Conservation (phyloP, 2,329 filamentous ascomycete species). For the Thyridium curvatum region DNA sequence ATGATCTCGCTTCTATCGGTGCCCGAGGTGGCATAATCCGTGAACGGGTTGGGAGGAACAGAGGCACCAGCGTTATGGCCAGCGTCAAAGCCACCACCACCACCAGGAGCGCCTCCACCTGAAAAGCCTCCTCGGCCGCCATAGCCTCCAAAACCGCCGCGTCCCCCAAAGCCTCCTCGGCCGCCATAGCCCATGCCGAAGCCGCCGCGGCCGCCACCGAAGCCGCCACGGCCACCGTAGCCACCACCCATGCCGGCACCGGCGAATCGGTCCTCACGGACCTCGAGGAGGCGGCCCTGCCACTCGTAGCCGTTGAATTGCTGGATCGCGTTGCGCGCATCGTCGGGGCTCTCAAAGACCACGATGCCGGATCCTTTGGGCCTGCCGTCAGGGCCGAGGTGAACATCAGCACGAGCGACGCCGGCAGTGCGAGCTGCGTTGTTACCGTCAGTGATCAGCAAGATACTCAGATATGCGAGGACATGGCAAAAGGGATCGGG, state of each 20-base stretch:
- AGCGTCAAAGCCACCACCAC: constrained; percentile 41
- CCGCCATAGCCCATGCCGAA: constrained; percentile 30
- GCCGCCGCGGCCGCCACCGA: constrained; percentile 39
- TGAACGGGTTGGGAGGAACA: constrained; percentile 73
- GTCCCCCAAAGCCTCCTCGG: constrained; percentile 34
- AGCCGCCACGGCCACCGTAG: constrained; percentile 45
- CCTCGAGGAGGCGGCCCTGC: constrained; percentile 89
- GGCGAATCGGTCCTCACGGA: constrained; percentile 93
- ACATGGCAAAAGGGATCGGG: background rate
- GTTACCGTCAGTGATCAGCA: constrained; percentile 8
- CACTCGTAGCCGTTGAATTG: constrained; percentile 99
- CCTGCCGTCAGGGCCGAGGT: constrained; percentile 82
- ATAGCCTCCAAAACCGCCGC: constrained; percentile 30
- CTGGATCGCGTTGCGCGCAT: constrained; percentile 91
- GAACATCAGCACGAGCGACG: constrained; percentile 92
- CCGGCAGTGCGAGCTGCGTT: constrained; percentile 56
- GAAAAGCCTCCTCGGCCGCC: constrained; percentile 36
- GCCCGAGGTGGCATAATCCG: constrained; percentile 82
- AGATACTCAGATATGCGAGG: background rate
- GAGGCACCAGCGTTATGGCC: constrained; percentile 45
- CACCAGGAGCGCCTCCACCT: constrained; percentile 28
- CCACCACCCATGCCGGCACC: constrained; percentile 42
- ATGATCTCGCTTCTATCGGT: constrained; percentile 79
- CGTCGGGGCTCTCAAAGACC: constrained; percentile 89
- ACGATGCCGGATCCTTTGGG: constrained; percentile 97